Evolutionary conservation across 352 stramenopile species (phyloP), one percentile per base, ranked within the genome.

Genomic region (Phytopythium boreale): DNA sequence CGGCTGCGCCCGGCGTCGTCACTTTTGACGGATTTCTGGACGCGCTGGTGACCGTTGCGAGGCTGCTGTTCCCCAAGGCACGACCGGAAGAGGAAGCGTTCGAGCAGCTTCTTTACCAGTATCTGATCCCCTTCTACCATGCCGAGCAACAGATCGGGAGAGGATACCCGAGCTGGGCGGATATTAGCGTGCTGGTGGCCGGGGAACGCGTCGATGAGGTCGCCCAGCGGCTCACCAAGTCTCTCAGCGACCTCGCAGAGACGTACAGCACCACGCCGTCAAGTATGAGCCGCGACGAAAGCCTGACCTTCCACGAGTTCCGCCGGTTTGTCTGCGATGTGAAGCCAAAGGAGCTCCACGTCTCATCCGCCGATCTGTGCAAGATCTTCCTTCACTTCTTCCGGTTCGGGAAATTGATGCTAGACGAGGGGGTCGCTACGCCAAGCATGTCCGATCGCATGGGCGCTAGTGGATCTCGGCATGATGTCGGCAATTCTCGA

Each of bases 21-120:
- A 84, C 24, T 0, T 90, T 90, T 51, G 70, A 81, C 47, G 70
- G 82, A 34, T 90, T 88, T 62, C 63, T 92, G 34, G 79, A 89
- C 47, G 80, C 82, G 14, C 63, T 89, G 1, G 69, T 88, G 11
- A 71, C 88, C 19, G 72, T 90, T 0, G 76, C 77, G 2, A 66
- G 47, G 20, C 79, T 76, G 26, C 58, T 85, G 66, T 76, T 79
- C 37, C 71, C 72, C 0, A 77, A 74, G 44, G 52, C 65, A 11
- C 51, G 43, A 0, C 67, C 69, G 9, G 82, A 76, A 56, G 74
- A 84, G 41, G 15, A 56, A 19, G 68, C 78, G 0, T 70, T 89
- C 10, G 72, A 84, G 55, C 68, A 68, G 56, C 61, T 88, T 26
- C 62, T 71, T 14, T 71, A 46, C 0, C 31, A 75, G 29, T 60